Evolutionary conservation across 768 basidiomycete species (phyloP).

Genomic region (Hericium coralloides): DNA sequence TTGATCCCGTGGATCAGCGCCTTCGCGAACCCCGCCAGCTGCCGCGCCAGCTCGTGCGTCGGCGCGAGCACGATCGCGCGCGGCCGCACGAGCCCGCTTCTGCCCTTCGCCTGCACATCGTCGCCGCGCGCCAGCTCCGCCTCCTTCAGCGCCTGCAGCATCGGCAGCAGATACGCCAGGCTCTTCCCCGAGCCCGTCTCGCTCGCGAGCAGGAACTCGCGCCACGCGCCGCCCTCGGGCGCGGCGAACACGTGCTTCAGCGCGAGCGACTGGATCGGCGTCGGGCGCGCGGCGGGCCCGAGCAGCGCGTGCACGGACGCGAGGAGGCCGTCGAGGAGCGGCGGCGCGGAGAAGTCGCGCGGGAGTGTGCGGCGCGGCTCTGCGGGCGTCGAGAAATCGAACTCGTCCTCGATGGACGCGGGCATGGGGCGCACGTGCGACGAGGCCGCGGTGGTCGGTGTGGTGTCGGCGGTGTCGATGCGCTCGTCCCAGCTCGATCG

Average conservation of each 20-base stretch:
- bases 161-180: constrained; percentile 79
- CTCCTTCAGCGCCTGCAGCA: constrained; percentile 70
- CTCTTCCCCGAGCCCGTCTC: constrained; percentile 93
- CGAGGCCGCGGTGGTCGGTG: not conserved
- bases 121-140: constrained; percentile 33
- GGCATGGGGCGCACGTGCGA: not conserved
- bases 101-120: not conserved
- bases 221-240: constrained; percentile 29
- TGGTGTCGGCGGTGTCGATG: not conserved
- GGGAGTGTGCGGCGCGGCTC: constrained; percentile 24
- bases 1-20: constrained; percentile 64
- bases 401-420: constrained; percentile 22
- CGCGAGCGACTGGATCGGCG: constrained; percentile 72
- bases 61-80: constrained; percentile 78
- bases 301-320: constrained; percentile 48
- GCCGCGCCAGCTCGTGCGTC: constrained; percentile 83
- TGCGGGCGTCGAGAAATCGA: constrained; percentile 24
- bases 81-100: constrained; percentile 37
- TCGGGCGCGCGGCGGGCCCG: constrained; percentile 50
- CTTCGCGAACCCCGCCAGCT: constrained; percentile 70
- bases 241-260: constrained; percentile 50
- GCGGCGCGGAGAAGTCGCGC: constrained; percentile 51
- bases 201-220: constrained; percentile 61
- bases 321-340: constrained; percentile 57
- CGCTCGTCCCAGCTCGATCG: not conserved